Evolutionary conservation across 306 rosid species (phyloP), one percentile per base, ranked within the genome.

Genomic region (Betula pendula): DNA sequence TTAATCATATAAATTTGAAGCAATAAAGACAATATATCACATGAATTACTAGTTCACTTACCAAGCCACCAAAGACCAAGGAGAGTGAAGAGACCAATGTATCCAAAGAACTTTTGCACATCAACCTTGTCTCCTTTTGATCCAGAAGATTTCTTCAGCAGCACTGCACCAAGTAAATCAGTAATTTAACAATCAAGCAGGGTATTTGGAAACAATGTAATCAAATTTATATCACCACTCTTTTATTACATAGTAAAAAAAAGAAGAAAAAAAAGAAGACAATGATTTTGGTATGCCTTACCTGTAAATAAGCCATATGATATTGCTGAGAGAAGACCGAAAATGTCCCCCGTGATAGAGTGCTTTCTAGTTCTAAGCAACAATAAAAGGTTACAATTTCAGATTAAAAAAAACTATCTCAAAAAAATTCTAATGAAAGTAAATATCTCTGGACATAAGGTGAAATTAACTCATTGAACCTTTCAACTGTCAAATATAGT

Each of bases 11-110:
- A 60, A 50, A 27, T 7, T 24, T 9, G 43, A 2, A 42, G 47
- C 16, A 3, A 49, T 52, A 67, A 58, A 33, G 42, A 58, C 25
- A 47, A 81, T 0, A 6, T 25, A 70, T 29, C 69, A 56, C 20
- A 14, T n/a, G 73, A 43, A 58, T 11, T 4, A 68, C 5, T 11
- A 20, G 63, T 63, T 52, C 62, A 72, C 89, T 85, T 78, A 88
- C 95, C 93, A 71, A 92, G 87, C 97, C 97, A 92, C 93, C 97
- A 92, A 81, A 92, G 91, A 68, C 91, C 89, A 70, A 89, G 70
- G 45, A 92, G 55, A 79, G 90, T 49, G 79, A 84, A 92, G 82
- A 92, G 90, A 82, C 97, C 97, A 73, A 92, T 75, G 74, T 83
- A 88, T 68, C 95, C 93, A 74, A 92, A 92, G 75, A 89, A 48